A percentile compares a stretch with the other conserved stretches of the same genome.
These are phyloP conservation scores for Calocybe cyanea DNA, from an alignment of 768 basidiomycete species.

Conservation along the genomic window DNA sequence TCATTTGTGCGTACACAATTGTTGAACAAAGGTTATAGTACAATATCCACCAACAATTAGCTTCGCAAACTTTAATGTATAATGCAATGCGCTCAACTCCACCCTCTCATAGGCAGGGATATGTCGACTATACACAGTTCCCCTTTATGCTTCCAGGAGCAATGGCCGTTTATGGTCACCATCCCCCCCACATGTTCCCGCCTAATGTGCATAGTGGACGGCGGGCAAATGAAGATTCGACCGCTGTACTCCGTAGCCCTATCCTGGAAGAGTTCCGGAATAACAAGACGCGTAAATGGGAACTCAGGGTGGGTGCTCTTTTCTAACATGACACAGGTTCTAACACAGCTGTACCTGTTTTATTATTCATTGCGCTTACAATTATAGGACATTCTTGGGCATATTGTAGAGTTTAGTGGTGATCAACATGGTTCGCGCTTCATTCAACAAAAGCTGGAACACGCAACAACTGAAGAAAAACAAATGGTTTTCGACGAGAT, in stretches of 20 bases:
- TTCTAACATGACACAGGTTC: conserved; percentile 2
- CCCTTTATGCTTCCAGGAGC: conserved; percentile 38
- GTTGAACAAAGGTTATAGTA: conserved; percentile 25
- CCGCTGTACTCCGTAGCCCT: conserved; percentile 54
- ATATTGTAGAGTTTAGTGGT: conserved; percentile 86
- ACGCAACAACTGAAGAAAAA: conserved; percentile 74
- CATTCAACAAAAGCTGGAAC: conserved; percentile 85
- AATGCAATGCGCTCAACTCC: conserved; percentile 38
- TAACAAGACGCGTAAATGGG: conserved; percentile 79
- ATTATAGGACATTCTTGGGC: conserved; percentile 76
- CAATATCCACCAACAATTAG: conserved; percentile 45
- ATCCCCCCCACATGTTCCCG: conserved; percentile 30
- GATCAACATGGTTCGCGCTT: conserved; percentile 99
- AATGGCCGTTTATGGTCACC: conserved; percentile 42
- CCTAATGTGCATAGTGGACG: conserved; percentile 41
- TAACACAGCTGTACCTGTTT: conserved; percentile 9
- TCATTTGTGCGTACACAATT: background rate
- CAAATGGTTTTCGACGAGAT: conserved; percentile 85
- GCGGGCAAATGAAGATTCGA: conserved; percentile 36
- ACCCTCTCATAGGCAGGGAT: conserved; percentile 41
- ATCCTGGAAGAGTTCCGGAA: conserved; percentile 82
- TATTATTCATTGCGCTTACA: conserved; percentile 8
- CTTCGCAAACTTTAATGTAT: conserved; percentile 37
- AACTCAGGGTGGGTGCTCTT: conserved; percentile 54
- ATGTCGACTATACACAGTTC: conserved; percentile 50